Percentiles rank a stretch among this genome's conserved stretches.
phyloP scores from a whole-genome alignment of 768 basidiomycete genomes.

The Leccinum variicolor region DNA sequence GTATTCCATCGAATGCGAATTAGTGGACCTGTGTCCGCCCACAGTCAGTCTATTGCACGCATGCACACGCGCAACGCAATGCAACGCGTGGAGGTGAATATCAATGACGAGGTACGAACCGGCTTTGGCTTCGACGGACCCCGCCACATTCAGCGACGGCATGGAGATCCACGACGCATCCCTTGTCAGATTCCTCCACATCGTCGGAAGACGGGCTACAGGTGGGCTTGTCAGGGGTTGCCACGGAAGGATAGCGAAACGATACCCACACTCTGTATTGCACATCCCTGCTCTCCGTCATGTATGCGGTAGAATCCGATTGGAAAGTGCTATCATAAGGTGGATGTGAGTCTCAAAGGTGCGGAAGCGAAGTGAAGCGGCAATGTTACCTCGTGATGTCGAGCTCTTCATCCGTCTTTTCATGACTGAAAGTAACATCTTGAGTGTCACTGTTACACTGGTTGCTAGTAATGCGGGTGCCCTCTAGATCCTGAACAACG shows the following conservation, averaged over 20 bases:
- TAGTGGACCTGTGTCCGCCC: not conserved
- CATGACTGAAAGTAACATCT: not conserved
- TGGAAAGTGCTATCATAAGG: not conserved
- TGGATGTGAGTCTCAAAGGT: not conserved
- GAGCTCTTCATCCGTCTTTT: not conserved
- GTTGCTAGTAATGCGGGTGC: not conserved
- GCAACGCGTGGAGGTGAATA: no score
- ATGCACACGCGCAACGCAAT: not conserved
- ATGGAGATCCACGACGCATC: not conserved
- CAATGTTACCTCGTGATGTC: not conserved
- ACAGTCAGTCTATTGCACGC: not conserved
- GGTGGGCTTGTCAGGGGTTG: not conserved
- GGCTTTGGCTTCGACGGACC: not conserved
- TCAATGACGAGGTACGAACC: conserved; percentile 1
- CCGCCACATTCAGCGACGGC: conserved; percentile 5
- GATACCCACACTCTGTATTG: conserved; percentile 2
- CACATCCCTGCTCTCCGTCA: not conserved
- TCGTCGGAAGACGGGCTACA: conserved; percentile 7
- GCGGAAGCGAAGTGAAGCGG: not conserved
- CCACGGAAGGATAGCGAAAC: not conserved
- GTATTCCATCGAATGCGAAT: not conserved
- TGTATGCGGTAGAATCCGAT: not conserved
- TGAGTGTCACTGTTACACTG: not conserved
- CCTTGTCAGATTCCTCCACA: not conserved
- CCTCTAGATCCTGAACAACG: not conserved